Base-by-base conservation (phyloP, 352 stramenopile genomes). In the Paralagenidium karlingii region DNA sequence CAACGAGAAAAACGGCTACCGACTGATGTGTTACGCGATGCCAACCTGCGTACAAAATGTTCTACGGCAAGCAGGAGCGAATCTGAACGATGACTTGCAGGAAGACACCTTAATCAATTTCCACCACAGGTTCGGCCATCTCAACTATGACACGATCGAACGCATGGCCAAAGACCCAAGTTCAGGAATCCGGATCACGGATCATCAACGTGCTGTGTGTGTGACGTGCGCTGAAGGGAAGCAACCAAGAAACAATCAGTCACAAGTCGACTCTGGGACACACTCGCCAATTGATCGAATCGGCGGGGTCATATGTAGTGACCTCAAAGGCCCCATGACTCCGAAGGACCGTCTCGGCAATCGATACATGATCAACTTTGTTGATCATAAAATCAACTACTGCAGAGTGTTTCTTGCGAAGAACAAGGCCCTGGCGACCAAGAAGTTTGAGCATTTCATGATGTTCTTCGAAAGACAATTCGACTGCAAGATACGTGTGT, bases 21-120 rank as follows among this genome's bases (percentile, higher is more conserved):
- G 30, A 16, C 16, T 36, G 30, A 36, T 36, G 30, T 36, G 3
- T 20, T 36, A n/a, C n/a, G n/a, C n/a, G 30, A 36, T 36, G 30
- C 22, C 30, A 7, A n/a, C n/a, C n/a, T n/a, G n/a, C n/a, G n/a
- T n/a, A n/a, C n/a, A n/a, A n/a, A n/a, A n/a, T n/a, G 30, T 20
- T 22, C 16, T 20, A 36, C 30, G 19, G 30, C 7, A 22, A 22
- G 30, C 19, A 36, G 30, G 16, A 16, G 7, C 30, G 16, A 36
- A 3, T 36, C 16, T 36, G 3, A 3, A 3, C 8, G 16, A 7
- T 3, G 34, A 40, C 5, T 3, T 24, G 3, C 34, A 40, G 9
- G 22, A 40, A 28, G 30, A 19, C 7, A 21, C 30, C 3, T 19
- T 36, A 16, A 36, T 36, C 16, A 16, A 36, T 36, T 36, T 36